Evolutionary conservation across 345 rosid species (phyloP).

Genomic region (Garcia nutans): DNA sequence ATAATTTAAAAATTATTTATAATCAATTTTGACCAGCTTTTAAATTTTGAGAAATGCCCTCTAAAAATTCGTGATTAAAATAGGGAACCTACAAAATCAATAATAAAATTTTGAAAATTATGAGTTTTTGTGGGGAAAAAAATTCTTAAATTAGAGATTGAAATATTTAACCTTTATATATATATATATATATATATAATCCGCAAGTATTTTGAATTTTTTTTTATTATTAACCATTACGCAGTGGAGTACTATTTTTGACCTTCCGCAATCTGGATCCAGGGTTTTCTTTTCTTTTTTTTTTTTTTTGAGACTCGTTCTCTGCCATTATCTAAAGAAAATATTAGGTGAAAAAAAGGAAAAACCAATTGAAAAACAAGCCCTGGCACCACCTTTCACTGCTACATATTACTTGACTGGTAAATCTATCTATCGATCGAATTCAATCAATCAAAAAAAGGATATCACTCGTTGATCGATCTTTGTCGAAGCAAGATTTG

Average conservation of each 20-base stretch:
- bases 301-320: conserved; percentile 13
- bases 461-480: neutral
- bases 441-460: neutral
- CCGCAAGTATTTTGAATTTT: no score
- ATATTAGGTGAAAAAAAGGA: neutral
- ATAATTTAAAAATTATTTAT: no score
- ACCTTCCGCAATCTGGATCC: conserved; percentile 21
- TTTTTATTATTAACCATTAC: neutral
- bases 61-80: no score
- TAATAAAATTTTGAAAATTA: no score
- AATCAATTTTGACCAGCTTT: no score
- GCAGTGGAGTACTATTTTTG: conserved; percentile 14
- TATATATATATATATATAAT: no score
- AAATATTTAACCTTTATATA: no score
- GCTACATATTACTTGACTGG: conserved; percentile 6
- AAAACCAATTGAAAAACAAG: neutral
- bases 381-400: conserved; percentile 9
- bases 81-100: no score
- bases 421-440: conserved; percentile 5
- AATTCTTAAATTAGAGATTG: no score
- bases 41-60: no score
- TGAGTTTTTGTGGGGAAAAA: no score
- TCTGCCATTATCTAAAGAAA: conserved; percentile 2
- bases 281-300: conserved; percentile 15
- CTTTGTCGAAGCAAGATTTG: neutral